Conservation (phyloP, 768 basidiomycete species). For the Amylocystis lapponica region DNA sequence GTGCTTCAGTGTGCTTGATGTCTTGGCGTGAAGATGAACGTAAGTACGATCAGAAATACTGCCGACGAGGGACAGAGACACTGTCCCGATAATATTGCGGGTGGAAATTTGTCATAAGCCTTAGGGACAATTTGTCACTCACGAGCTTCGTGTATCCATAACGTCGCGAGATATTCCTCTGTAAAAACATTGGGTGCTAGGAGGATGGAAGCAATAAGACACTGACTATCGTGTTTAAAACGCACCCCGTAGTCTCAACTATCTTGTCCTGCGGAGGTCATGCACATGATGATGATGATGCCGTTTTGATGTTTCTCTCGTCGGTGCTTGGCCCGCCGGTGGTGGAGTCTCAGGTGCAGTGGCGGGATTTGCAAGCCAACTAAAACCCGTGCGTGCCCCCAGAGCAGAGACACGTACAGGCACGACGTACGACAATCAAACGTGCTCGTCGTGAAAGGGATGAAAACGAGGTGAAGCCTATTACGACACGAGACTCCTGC, state of each 20-base stretch:
- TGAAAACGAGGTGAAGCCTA: conserved; percentile 36
- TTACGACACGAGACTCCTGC: conserved; percentile 13
- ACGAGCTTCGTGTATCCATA: too few relatives aligned
- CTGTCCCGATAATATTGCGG: too few relatives aligned
- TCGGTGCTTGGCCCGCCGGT: conserved; percentile 49
- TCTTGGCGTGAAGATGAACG: too few relatives aligned
- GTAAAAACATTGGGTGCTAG: too few relatives aligned
- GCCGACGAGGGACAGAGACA: too few relatives aligned
- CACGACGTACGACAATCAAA: conserved; percentile 49
- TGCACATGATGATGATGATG: conserved; percentile 38
- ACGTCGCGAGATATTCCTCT: too few relatives aligned
- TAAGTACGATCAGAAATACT: too few relatives aligned
- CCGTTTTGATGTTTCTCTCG: conserved; percentile 48
- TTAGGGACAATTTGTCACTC: too few relatives aligned
- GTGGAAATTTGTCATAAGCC: too few relatives aligned
- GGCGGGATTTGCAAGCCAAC: conserved; percentile 31
- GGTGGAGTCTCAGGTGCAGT: conserved; percentile 33
- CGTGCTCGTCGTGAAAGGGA: conserved; percentile 45
- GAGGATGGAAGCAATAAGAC: too few relatives aligned
- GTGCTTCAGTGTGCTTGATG: too few relatives aligned
- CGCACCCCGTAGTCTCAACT: conserved; percentile 22
- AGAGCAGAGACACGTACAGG: conserved; percentile 28
- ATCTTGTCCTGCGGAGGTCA: conserved; percentile 18
- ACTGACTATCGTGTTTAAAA: conserved; percentile 12
- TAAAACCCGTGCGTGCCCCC: too few relatives aligned